Evolutionary conservation across 2,329 filamentous ascomycete genomes (phyloP).

Genomic region (Botrytis cinerea): DNA sequence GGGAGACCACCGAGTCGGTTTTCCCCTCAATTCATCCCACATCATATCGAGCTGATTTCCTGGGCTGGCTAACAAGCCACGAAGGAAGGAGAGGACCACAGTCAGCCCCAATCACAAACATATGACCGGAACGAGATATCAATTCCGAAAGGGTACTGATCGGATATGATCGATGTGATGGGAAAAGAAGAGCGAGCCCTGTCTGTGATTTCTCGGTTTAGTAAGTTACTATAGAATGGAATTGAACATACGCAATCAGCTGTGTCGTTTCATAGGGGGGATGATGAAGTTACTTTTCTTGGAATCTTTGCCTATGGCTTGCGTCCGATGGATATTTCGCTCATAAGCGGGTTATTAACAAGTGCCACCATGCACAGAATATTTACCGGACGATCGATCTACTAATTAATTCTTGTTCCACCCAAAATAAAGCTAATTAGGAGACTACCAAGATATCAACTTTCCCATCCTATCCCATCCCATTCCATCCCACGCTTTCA

Average conservation of each 20-base stretch:
- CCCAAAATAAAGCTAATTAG: background rate
- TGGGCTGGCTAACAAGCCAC: background rate
- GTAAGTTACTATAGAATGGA: background rate
- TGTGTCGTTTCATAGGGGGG: no score
- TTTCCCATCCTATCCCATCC: background rate
- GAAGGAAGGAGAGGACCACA: constrained; percentile 1
- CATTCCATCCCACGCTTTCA: background rate
- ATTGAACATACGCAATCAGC: background rate
- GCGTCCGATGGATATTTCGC: background rate
- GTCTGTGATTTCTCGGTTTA: background rate
- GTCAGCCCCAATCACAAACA: background rate
- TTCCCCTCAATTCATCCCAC: background rate
- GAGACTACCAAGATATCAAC: background rate
- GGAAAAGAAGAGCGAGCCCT: background rate
- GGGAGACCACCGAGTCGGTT: background rate
- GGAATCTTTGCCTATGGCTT: background rate
- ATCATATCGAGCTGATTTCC: background rate
- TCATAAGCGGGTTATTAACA: background rate
- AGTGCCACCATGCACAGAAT: background rate
- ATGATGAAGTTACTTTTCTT: background rate
- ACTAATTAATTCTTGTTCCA: background rate
- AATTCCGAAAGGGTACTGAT: background rate
- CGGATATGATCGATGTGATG: background rate
- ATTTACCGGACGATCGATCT: background rate
- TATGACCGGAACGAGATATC: background rate